A percentile compares a stretch with the other conserved stretches of the same genome.
Evolutionary conservation across 768 basidiomycete genomes (phyloP).

Genomic region (Phaeotremella skinneri): DNA sequence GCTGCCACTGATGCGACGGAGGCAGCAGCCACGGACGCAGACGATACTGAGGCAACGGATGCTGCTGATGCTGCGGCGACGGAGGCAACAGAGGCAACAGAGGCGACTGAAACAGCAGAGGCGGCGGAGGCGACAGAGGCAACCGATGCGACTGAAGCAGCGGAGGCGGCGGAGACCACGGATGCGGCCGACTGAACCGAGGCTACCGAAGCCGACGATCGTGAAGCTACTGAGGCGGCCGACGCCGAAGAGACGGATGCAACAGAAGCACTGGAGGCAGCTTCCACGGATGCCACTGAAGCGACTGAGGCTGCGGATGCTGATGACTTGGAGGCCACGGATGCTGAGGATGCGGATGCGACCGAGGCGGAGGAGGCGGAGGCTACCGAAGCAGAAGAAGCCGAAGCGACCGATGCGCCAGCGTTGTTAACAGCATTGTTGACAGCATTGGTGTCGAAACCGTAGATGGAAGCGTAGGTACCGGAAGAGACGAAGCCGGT

Average conservation of each 20-base stretch:
- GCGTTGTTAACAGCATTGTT: background rate
- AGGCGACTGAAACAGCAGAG: background rate
- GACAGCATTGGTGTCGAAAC: background rate
- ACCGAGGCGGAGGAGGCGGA: background rate
- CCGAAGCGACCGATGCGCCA: background rate
- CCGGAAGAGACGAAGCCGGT: too few relatives aligned
- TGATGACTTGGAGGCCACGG: background rate
- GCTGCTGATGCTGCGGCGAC: background rate
- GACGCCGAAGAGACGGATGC: background rate
- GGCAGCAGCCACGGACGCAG: background rate
- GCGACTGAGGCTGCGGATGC: background rate
- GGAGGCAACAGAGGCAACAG: background rate
- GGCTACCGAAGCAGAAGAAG: background rate
- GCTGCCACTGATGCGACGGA: background rate
- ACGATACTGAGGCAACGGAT: background rate
- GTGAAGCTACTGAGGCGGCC: background rate
- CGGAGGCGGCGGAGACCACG: background rate
- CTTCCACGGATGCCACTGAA: too few relatives aligned
- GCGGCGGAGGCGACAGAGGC: background rate
- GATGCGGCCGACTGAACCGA: background rate
- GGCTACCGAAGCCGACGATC: background rate
- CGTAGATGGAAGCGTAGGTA: background rate
- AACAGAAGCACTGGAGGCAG: too few relatives aligned
- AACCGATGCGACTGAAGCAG: background rate
- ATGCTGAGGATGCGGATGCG: background rate